Evolutionary conservation across 2,329 filamentous ascomycete genomes (phyloP).

Genomic region (Fusarium bactridioides): DNA sequence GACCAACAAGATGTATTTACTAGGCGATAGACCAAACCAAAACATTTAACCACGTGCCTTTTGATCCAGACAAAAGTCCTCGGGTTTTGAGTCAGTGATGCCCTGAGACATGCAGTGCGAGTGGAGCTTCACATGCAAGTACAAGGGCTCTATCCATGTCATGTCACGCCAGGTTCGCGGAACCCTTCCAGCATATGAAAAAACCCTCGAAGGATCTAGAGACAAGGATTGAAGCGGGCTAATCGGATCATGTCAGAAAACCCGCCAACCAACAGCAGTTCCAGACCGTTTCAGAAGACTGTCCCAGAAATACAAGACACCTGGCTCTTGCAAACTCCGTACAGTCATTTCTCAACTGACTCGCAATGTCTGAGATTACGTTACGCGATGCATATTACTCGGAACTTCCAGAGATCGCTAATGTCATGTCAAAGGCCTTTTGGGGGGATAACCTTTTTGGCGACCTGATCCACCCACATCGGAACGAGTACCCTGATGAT

Average conservation of each 20-base stretch:
- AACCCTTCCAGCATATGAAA: not conserved
- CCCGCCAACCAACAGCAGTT: not conserved
- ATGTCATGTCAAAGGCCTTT: constrained; percentile 45
- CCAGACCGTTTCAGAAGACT: not conserved
- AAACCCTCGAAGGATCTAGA: not conserved
- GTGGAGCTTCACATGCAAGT: not conserved
- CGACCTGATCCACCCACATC: constrained; percentile 46
- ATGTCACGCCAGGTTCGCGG: not conserved
- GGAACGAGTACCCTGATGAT: constrained; percentile 43
- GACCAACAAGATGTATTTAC: not conserved
- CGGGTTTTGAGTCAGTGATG: not conserved
- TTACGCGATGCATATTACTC: constrained; percentile 30
- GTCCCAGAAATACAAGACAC: constrained; percentile 1
- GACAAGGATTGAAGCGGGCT: constrained; percentile 1
- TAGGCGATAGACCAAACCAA: not conserved
- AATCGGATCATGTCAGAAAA: constrained; percentile 1
- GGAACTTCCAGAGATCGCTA: constrained; percentile 42
- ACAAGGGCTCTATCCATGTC: not conserved
- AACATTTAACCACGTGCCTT: not conserved
- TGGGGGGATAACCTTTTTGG: constrained; percentile 47
- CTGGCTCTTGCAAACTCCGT: not conserved
- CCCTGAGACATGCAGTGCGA: not conserved
- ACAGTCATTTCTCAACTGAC: not conserved
- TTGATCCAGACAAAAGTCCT: not conserved
- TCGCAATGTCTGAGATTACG: constrained; percentile 16